Percentiles rank a stretch among this genome's conserved stretches.
Evolutionary conservation across 2,329 filamentous ascomycete genomes (phyloP).

Genomic region (Penicillium sp.): DNA sequence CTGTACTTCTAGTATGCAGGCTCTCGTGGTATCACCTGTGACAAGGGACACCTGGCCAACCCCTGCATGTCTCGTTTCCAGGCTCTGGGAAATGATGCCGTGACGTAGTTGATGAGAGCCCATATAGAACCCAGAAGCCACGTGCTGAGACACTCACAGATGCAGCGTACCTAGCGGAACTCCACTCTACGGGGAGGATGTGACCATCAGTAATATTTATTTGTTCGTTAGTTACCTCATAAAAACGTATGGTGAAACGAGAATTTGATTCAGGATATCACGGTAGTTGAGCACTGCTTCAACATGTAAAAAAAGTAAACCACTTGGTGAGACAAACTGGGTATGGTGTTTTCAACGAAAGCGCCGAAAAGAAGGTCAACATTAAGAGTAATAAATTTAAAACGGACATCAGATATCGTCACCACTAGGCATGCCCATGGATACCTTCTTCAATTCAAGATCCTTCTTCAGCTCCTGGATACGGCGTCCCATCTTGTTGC

Average conservation of each 20-base stretch:
- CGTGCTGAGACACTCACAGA: too few relatives aligned
- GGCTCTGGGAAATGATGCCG: too few relatives aligned
- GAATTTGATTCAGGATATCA: conserved; percentile 6
- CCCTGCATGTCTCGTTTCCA: neutral
- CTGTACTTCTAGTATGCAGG: neutral
- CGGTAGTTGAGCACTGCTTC: conserved; percentile 3
- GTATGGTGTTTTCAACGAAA: conserved; percentile 2
- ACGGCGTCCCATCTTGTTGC: conserved; percentile 46
- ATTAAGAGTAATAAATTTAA: neutral
- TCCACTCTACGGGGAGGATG: too few relatives aligned
- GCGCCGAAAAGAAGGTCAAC: neutral
- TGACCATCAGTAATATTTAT: too few relatives aligned
- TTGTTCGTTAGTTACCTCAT: too few relatives aligned
- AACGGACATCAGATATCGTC: conserved; percentile 26
- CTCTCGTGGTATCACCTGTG: conserved; percentile 7
- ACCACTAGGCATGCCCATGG: conserved; percentile 40
- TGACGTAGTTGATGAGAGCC: too few relatives aligned
- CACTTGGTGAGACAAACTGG: conserved; percentile 2
- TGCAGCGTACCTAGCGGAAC: too few relatives aligned
- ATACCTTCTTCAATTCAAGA: conserved; percentile 46
- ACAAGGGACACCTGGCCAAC: neutral
- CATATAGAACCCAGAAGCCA: too few relatives aligned
- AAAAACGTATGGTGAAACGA: neutral
- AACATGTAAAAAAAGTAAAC: neutral
- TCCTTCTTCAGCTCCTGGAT: conserved; percentile 48